Base-by-base conservation (phyloP, 805 yeast species). In the Monosporozyma aquatica region DNA sequence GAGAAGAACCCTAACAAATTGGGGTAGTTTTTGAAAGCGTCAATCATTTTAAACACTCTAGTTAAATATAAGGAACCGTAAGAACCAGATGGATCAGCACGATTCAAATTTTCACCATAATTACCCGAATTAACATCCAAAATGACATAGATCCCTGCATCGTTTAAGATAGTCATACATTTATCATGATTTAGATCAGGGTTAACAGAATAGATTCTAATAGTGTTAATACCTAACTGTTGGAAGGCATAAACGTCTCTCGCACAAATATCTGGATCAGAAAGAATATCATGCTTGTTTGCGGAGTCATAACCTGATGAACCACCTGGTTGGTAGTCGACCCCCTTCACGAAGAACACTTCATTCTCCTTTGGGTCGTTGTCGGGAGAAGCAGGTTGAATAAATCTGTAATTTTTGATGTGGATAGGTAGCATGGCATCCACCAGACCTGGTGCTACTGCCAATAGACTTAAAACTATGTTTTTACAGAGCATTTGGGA, bases 241-340 rank as follows among this genome's bases (percentile, higher is more conserved):
- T 82, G 85, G 56, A 89, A 75, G 44, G 76, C 76, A 54, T 69
- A 75, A 29, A 87, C 84, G 61, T 89, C 97, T 61, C 97, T 77
- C 48, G 76, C 74, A 64, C 96, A 89, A 22, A 67, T 69, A 20
- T 71, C 75, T 2, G 75, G 71, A 52, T 86, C 84, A 11, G 87
- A 72, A 28, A 89, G 68, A 2, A 86, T 87, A 60, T 89, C 96
- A 25, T 52, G 62, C 7, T 58, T 61, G 1, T 62, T 50, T 6
- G 37, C 30, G 3, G 63, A 39, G 40, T 52, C 51, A 40, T 60
- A 67, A 13, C 64, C 69, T 1, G 95, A 83, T 0, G 95, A 80
- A 2, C 96, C 97, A 49, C 97, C 96, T 0, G 90, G 94, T 64
- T 86, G 95, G 63, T 89, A 89, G 63, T 87, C 97, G 32, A 89